Conservation (phyloP, 1,284 basidiomycete species). For the Fomitiporia mediterranea region DNA sequence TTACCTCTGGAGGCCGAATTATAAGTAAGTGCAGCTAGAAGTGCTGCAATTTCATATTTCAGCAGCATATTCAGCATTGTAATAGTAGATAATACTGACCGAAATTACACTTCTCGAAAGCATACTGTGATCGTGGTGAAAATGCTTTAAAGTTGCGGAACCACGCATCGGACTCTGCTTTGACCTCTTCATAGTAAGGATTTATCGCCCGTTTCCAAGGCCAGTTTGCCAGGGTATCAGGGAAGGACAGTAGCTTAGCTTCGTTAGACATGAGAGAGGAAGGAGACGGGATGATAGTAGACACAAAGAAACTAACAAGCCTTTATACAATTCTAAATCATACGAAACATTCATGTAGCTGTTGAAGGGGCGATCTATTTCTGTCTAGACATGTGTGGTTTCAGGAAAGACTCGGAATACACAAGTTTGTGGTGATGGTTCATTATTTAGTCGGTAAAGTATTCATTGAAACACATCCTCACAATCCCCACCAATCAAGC, state of each 20-base stretch:
- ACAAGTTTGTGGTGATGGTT: no score
- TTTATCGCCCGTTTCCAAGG: conserved; percentile 6
- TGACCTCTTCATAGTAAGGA: conserved; percentile 2
- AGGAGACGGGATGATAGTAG: no score
- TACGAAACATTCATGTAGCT: no score
- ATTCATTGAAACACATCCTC: no score
- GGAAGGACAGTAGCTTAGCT: not conserved
- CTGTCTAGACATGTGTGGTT: no score
- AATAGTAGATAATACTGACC: conserved; percentile 12
- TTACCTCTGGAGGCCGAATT: conserved; percentile 20
- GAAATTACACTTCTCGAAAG: conserved; percentile 22
- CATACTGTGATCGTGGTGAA: conserved; percentile 11
- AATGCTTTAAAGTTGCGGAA: conserved; percentile 9
- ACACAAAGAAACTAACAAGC: no score
- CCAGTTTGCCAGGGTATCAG: conserved; percentile 6
- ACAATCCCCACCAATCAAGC: no score
- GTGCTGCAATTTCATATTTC: not conserved
- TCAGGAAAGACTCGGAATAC: no score
- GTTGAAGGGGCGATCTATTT: no score
- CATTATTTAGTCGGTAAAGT: no score
- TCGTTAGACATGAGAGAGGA: not conserved
- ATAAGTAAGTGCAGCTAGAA: conserved; percentile 25
- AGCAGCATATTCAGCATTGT: not conserved
- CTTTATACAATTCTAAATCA: no score
- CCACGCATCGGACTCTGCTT: not conserved